Evolutionary conservation across 2,329 filamentous ascomycete genomes (phyloP).

Genomic region (Byssochlamys sp.): DNA sequence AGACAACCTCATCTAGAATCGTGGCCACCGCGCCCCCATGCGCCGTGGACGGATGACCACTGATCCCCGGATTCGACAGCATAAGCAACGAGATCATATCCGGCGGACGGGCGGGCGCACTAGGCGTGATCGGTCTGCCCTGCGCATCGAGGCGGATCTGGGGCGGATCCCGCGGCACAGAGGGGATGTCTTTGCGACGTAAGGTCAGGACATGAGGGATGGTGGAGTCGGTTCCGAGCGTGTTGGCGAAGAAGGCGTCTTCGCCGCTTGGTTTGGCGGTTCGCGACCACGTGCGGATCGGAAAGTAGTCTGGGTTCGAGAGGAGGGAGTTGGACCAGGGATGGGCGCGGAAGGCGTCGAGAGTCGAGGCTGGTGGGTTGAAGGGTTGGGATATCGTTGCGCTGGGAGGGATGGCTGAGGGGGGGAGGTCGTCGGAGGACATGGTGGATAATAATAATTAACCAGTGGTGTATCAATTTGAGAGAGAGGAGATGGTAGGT

Average conservation of each 20-base stretch:
- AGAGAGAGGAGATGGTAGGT: too few relatives aligned
- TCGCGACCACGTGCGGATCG: constrained; percentile 32
- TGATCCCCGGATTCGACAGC: constrained; percentile 27
- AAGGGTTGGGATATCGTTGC: not conserved
- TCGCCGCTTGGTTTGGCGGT: constrained; percentile 32
- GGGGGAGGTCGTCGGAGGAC: not conserved
- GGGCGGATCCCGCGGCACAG: constrained; percentile 11
- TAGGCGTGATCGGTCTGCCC: constrained; percentile 11
- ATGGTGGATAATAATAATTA: not conserved
- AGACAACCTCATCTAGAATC: constrained; percentile 38
- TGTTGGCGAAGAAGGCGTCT: constrained; percentile 34
- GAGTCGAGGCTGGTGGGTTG: constrained; percentile 1
- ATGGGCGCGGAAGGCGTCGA: constrained; percentile 12
- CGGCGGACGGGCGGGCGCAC: constrained; percentile 17
- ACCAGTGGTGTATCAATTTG: too few relatives aligned
- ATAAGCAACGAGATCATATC: constrained; percentile 30
- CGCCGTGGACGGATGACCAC: constrained; percentile 29
- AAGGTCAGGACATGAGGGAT: constrained; percentile 35
- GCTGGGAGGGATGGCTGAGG: not conserved
- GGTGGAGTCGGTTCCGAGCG: constrained; percentile 28
- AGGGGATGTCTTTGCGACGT: constrained; percentile 20
- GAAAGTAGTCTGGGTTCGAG: constrained; percentile 25
- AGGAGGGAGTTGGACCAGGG: constrained; percentile 24
- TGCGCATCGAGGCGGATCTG: constrained; percentile 18
- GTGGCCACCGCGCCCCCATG: constrained; percentile 35